A percentile compares a stretch with the other conserved stretches of the same genome.
These are phyloP conservation scores for Amniculicola lignicola DNA, from an alignment of 495 filamentous ascomycete species.

Conservation along the genomic window DNA sequence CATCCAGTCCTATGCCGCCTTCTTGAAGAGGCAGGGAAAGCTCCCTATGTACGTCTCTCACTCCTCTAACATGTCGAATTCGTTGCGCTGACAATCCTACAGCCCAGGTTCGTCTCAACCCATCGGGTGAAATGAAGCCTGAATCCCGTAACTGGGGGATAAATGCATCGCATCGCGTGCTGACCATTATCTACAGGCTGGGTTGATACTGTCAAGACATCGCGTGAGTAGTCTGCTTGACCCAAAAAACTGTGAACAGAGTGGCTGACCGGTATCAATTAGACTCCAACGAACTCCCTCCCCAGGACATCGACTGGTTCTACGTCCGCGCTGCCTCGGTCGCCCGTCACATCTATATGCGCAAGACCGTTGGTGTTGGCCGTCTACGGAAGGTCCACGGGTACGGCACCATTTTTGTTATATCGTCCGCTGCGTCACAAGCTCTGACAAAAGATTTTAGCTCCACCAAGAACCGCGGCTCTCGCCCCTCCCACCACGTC, in stretches of 20 bases:
- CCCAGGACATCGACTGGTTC: conserved; percentile 64
- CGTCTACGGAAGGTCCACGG: conserved; percentile 72
- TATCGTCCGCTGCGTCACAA: too few species aligned
- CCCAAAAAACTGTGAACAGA: not conserved
- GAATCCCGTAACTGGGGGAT: conserved; percentile 46
- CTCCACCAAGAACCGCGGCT: conserved; percentile 92
- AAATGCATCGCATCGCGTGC: conserved; percentile 29
- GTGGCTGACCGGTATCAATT: not conserved
- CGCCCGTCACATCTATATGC: conserved; percentile 97
- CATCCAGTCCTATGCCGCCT: conserved; percentile 89
- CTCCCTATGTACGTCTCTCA: conserved; percentile 75
- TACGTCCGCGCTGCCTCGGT: conserved; percentile 95
- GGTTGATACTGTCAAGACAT: conserved; percentile 99
- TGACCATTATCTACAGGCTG: conserved; percentile 63
- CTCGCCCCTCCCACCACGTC: conserved; percentile 88
- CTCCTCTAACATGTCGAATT: not conserved
- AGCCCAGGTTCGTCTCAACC: conserved; percentile 31
- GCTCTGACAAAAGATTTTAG: conserved; percentile 37
- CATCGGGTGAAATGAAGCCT: conserved; percentile 23
- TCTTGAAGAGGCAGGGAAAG: conserved; percentile 98
- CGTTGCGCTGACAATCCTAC: conserved; percentile 7
- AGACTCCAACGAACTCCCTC: conserved; percentile 87
- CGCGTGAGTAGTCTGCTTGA: conserved; percentile 40
- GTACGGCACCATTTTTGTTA: too few species aligned
- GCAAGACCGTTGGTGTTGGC: conserved; percentile 97